Base-by-base conservation (phyloP, 352 stramenopile genomes). In the Elongisporangium prolatum region DNA sequence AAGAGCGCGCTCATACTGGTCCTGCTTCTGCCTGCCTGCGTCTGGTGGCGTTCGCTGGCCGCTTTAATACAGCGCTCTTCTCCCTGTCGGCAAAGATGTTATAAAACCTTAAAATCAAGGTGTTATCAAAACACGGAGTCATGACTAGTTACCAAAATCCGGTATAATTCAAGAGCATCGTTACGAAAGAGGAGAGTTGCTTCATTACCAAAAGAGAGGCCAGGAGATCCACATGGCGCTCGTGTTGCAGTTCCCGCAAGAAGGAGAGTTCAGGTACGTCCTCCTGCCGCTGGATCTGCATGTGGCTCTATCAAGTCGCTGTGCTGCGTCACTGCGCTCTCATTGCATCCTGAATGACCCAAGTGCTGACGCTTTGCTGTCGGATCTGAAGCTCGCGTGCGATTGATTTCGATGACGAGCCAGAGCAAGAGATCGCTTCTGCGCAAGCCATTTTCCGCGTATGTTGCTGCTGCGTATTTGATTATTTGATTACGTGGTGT, bases 1-100 rank as follows among this genome's bases (percentile, higher is more conserved):
- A 93, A 84, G 25, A 90, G 63, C 52, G 83, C 76, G 59, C 75
- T 92, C 83, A 92, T 92, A 52, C 48, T 44, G 56, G 3, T 54
- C 28, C 28, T 34, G 6, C 25, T 24, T 0, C 10, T 54, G 14
- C 47, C 50, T 48, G 22, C 38, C n/a, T 21, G 52, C 51, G 22
- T 18, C 48, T 52, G 28, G 28, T 40, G 28, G 28, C 28, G 28
- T 40, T 40, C 28, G 28, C 28, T 13, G 4, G 28, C 28, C 28
- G 14, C 28, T 40, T 40, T 40, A 40, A 40, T 40, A 40, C 28
- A 40, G 28, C 28, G 28, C 28, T 40, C 28, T 40, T 40, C 28
- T 40, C 28, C 28, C 28, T 40, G n/a, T 13, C 9, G 28, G 25
- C 25, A 8, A 34, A 8, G 25, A 34, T 4, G 25, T 4, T 34